Base-by-base conservation (phyloP, 768 basidiomycete species). In the Dendrothele bispora region DNA sequence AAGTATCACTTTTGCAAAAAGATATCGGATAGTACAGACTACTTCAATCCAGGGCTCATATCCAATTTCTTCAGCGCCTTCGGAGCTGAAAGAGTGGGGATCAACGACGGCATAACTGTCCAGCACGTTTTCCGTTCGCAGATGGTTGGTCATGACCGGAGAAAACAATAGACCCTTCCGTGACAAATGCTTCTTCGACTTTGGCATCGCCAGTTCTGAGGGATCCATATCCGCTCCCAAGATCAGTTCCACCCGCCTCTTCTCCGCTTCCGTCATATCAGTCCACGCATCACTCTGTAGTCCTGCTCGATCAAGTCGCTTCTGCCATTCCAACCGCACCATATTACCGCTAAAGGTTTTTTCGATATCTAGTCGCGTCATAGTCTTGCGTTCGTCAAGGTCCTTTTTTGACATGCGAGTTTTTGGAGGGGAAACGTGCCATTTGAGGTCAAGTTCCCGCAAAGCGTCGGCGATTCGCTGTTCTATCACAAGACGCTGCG, bases 281-380 rank as follows among this genome's bases (percentile, higher is more conserved):
- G 63, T 66, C 78, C 77, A 79, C 51, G 74, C 69, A 35, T 74
- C 71, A 53, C 66, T 65, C 37, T 55, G 53, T 44, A 78, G 64
- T 14, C 67, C 61, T 7, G 62, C 66, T 7, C 53, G 50, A 8
- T 53, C 38, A 32, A 78, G 61, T 45, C 66, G 55, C 14, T 55
- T 50, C 37, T 73, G 67, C 78, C 78, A 78, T 53, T 75, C 69
- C 35, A 61, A 58, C 40, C 72, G 62, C 24, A 70, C 63, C 26
- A 61, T 56, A 7, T 47, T 51, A 26, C 56, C 53, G 38, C 65
- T 67, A 46, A 71, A 60, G 2, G 61, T 56, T 37, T 67, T 65
- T 45, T 65, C 66, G 7, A 68, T 55, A 34, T 63, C 47, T 39
- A 61, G 61, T 15, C 62, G 51, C 7, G 64, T 40, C 22, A 49